phyloP scores from a whole-genome alignment of 2,329 filamentous ascomycete genomes.

The Nemania serpens region DNA sequence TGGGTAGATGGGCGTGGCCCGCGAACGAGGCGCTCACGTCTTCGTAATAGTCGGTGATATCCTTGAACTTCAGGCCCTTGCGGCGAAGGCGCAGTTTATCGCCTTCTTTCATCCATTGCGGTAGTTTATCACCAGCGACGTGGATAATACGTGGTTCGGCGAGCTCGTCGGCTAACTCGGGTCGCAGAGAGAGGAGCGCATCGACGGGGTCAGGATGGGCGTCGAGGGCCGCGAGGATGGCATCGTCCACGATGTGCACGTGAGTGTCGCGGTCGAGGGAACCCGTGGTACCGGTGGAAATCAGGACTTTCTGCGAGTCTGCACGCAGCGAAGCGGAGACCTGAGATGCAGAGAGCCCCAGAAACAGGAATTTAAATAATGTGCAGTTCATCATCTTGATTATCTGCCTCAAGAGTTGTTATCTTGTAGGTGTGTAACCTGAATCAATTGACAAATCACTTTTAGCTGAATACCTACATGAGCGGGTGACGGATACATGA shows the following conservation, averaged over 20 bases:
- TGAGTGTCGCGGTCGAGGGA: neutral
- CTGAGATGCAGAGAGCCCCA: conserved; percentile 15
- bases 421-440: no score
- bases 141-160: conserved; percentile 62
- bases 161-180: conserved; percentile 27
- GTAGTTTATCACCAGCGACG: conserved; percentile 60
- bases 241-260: conserved; percentile 11
- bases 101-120: conserved; percentile 65
- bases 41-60: conserved; percentile 70
- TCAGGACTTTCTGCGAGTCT: conserved; percentile 20
- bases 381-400: conserved; percentile 2
- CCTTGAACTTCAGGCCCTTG: conserved; percentile 77
- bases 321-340: conserved; percentile 21
- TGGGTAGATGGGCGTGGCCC: conserved; percentile 36
- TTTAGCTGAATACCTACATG: no score
- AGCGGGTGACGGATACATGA: no score
- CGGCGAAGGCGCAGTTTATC: conserved; percentile 42
- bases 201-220: conserved; percentile 32
- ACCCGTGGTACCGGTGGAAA: neutral
- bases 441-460: no score
- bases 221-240: conserved; percentile 24
- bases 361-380: conserved; percentile 7
- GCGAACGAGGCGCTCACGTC: conserved; percentile 41
- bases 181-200: conserved; percentile 29
- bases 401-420: no score